phyloP scores from a whole-genome alignment of 768 basidiomycete species.

The Plicaturopsis crispa region DNA sequence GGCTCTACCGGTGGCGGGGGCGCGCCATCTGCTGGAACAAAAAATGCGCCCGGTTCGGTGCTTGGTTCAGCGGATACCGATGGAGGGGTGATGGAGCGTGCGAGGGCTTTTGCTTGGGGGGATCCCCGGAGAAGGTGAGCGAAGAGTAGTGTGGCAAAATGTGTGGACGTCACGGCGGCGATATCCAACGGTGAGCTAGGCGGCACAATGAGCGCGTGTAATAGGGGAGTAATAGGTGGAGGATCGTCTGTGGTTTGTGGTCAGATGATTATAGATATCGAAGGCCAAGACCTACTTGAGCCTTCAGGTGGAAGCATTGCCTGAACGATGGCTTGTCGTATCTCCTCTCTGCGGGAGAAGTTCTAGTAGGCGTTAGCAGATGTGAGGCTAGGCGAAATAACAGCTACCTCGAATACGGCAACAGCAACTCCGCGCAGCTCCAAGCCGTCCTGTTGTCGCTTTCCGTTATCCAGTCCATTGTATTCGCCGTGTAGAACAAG shows the following conservation, averaged over 20 bases:
- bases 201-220: conserved; percentile 58
- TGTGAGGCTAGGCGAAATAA: background rate
- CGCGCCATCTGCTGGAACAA: conserved; percentile 68
- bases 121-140: conserved; percentile 70
- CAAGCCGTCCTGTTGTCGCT: conserved; percentile 55
- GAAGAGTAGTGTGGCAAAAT: conserved; percentile 74
- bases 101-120: conserved; percentile 52
- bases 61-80: conserved; percentile 20
- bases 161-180: conserved; percentile 52
- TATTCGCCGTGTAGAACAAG: conserved; percentile 86
- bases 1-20: conserved; percentile 23
- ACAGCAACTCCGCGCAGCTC: conserved; percentile 75
- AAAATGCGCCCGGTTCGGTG: conserved; percentile 40
- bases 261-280: conserved; percentile 11
- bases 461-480: conserved; percentile 51
- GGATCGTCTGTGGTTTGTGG: too few relatives aligned
- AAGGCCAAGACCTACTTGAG: too few relatives aligned
- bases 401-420: conserved; percentile 72
- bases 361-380: conserved; percentile 36
- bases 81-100: conserved; percentile 47
- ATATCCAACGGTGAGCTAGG: conserved; percentile 56
- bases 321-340: conserved; percentile 59
- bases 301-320: conserved; percentile 64
- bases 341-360: conserved; percentile 68
- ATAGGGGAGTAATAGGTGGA: conserved; percentile 54